Evolutionary conservation across 495 filamentous ascomycete species (phyloP), one percentile per base, ranked within the genome.

Genomic region (Parathielavia appendiculata): DNA sequence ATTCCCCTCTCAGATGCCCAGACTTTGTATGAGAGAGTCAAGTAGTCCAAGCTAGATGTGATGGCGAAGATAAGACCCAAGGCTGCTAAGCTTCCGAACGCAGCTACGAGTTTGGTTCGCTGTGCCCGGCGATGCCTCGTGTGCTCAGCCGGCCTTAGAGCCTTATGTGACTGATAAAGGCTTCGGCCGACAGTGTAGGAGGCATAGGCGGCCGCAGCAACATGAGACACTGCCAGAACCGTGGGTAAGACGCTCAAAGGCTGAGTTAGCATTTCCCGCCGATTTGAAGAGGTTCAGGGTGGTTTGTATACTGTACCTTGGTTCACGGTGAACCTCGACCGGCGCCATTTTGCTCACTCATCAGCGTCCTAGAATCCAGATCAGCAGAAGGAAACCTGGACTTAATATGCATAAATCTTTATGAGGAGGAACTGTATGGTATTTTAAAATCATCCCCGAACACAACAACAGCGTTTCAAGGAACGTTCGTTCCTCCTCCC

Each of bases 1-100:
- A 79, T 60, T 7, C 72, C 76, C 51, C 76, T 69, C 48, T 79
- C 69, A 41, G 69, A 64, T 5, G 78, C 78, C 79, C 79, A 82
- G 16, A 70, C 70, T 47, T 69, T 63, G 63, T 81, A 82, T 1
- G 78, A 81, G 22, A 80, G 48, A 4, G 58, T 63, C 30, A 59
- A 61, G 41, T 76, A 77, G 14, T 58, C 56, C 19, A 73, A 38
- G 2, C 62, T 64, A 17, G 73, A 77, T 22, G 71, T 72, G 11
- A 67, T 51, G 5, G 76, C 73, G 12, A 72, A 54, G 5, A 56
- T 63, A 8, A 81, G 60, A 20, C 75, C 69, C 0, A 73, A 38
- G 4, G 65, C 44, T 16, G 78, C 77, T 0, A 81, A 64, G 2
- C 64, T 65, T 16, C 73, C 69, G 61, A 82, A 82, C 17, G 67